These are phyloP conservation scores for Fusarium stilboides DNA, from an alignment of 2,329 filamentous ascomycete genomes.

Conservation along the genomic window DNA sequence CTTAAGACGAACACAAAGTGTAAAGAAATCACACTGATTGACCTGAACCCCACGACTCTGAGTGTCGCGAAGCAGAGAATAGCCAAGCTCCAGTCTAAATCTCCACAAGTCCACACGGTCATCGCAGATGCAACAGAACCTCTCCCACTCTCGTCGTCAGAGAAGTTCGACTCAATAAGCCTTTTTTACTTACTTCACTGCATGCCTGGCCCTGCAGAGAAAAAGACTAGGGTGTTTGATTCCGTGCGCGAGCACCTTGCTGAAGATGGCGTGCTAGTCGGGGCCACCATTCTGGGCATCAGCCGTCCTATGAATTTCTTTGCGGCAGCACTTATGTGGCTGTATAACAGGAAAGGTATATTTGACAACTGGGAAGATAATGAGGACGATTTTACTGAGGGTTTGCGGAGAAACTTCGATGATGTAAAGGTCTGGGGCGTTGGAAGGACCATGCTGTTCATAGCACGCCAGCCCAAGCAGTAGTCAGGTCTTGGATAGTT, in stretches of 20 bases:
- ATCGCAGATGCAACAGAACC: background rate
- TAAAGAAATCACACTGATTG: background rate
- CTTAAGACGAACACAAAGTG: constrained; percentile 36
- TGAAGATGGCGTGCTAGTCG: background rate
- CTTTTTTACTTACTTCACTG: constrained; percentile 50
- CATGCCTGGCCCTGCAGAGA: constrained; percentile 39
- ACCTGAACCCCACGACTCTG: background rate
- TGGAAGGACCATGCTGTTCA: background rate
- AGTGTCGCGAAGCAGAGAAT: background rate
- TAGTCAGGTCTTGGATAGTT: too few relatives aligned
- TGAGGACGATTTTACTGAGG: background rate
- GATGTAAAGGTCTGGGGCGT: background rate
- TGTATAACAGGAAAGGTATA: background rate
- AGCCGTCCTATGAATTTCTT: background rate
- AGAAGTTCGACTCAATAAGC: constrained; percentile 58
- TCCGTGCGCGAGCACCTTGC: background rate
- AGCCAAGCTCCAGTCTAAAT: background rate
- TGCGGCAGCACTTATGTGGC: background rate
- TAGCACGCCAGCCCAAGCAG: background rate
- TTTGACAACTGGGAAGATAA: background rate
- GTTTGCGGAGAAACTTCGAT: background rate
- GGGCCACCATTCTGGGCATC: background rate
- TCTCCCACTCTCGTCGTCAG: background rate
- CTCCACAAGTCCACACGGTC: background rate
- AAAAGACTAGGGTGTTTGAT: constrained; percentile 26